These are phyloP conservation scores for Cyclotella baltica DNA, from an alignment of 108 stramenopile genomes.

Conservation along the genomic window DNA sequence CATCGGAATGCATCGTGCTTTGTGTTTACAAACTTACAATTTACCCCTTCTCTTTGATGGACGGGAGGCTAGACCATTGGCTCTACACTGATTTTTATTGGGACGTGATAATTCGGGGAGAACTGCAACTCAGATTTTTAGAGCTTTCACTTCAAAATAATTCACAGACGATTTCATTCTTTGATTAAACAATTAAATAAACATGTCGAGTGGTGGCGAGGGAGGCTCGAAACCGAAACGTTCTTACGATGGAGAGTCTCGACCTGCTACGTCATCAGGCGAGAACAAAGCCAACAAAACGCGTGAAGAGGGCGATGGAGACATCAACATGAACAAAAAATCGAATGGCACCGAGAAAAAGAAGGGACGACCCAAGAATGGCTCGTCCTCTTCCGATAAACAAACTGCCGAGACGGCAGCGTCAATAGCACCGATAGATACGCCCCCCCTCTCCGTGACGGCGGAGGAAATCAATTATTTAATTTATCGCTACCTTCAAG, in stretches of 20 bases:
- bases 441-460: slow-evolving; percentile 56
- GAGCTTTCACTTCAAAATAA: background rate
- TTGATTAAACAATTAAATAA: background rate
- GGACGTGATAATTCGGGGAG: too few species aligned
- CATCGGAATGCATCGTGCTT: too few species aligned
- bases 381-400: background rate
- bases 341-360: slow-evolving; percentile 6
- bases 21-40: too few species aligned
- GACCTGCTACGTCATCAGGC: background rate
- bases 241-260: slow-evolving; percentile 1
- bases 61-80: too few species aligned
- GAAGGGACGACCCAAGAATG: slow-evolving; percentile 31
- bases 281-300: slow-evolving; percentile 6
- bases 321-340: background rate
- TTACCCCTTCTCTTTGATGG: too few species aligned
- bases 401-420: background rate
- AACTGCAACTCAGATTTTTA: background rate
- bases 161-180: background rate
- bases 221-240: slow-evolving; percentile 12
- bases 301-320: background rate
- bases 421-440: slow-evolving; percentile 23
- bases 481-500: slow-evolving; percentile 92
- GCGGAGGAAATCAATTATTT: slow-evolving; percentile 96
- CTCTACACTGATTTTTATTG: too few species aligned
- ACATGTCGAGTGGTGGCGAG: slow-evolving; percentile 17